Percentiles rank a stretch among this genome's conserved stretches.
phyloP scores from a whole-genome alignment of 495 filamentous ascomycete species.

The Hypomontagnella submonticulosa region DNA sequence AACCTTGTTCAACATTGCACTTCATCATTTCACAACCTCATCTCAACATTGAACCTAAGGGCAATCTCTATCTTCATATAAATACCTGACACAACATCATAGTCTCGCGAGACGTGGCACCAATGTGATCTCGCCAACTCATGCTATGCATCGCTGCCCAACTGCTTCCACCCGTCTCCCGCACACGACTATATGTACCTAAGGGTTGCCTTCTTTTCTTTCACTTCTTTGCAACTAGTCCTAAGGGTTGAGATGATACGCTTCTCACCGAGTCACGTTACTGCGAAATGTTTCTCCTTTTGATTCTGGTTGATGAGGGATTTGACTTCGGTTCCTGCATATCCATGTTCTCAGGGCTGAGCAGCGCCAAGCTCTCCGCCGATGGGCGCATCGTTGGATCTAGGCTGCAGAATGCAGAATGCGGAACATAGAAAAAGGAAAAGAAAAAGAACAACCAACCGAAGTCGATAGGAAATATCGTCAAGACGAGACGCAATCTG shows the following conservation, averaged over 20 bases:
- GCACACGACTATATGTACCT: conserved; percentile 42
- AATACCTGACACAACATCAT: conserved; percentile 24
- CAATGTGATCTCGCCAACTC: conserved; percentile 33
- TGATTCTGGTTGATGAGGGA: conserved; percentile 21
- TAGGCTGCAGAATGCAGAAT: conserved; percentile 18
- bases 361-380: conserved; percentile 13
- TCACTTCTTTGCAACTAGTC: conserved; percentile 31
- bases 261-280: conserved; percentile 24
- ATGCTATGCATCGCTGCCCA: conserved; percentile 42
- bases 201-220: conserved; percentile 41
- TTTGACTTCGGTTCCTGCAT: conserved; percentile 25
- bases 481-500: conserved; percentile 15
- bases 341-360: conserved; percentile 18
- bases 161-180: conserved; percentile 35
- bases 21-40: conserved; percentile 18
- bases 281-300: conserved; percentile 12
- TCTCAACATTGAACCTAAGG: not conserved
- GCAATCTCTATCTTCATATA: conserved; percentile 11
- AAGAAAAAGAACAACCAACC: conserved; percentile 18
- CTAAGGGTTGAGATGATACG: conserved; percentile 24
- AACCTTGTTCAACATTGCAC: conserved; percentile 1
- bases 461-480: conserved; percentile 9
- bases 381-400: conserved; percentile 30
- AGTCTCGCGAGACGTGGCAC: conserved; percentile 34
- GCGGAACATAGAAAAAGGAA: not conserved